These are phyloP conservation scores for Fusarium sp. DNA, from an alignment of 2,329 filamentous ascomycete genomes.

Conservation along the genomic window DNA sequence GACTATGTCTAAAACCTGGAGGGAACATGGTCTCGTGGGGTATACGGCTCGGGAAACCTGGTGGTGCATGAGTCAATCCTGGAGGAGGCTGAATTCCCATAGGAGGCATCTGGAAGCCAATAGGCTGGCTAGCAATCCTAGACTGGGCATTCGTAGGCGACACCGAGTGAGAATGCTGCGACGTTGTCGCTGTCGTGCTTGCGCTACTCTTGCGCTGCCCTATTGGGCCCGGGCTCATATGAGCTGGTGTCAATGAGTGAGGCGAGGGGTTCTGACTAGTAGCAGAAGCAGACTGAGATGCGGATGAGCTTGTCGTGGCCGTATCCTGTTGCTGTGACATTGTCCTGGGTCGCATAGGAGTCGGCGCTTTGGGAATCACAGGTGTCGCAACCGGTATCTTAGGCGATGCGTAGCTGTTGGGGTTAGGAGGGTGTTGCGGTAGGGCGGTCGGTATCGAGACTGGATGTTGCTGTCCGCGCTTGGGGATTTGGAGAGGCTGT, in stretches of 20 bases:
- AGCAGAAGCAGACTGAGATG: constrained; percentile 66
- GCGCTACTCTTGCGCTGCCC: constrained; percentile 73
- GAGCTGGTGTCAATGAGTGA: constrained; percentile 71
- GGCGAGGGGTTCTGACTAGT: constrained; percentile 70
- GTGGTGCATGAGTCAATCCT: constrained; percentile 52
- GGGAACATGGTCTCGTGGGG: constrained; percentile 64
- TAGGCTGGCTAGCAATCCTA: constrained; percentile 51
- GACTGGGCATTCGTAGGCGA: constrained; percentile 65
- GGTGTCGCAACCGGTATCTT: constrained; percentile 84
- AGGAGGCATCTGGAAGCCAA: constrained; percentile 65
- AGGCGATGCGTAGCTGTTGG: constrained; percentile 77
- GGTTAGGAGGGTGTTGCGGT: constrained; percentile 70
- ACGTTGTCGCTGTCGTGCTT: constrained; percentile 44
- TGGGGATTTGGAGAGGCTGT: constrained; percentile 51
- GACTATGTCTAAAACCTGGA: constrained; percentile 59
- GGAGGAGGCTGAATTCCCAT: constrained; percentile 65
- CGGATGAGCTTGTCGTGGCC: constrained; percentile 75
- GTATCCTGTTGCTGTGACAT: constrained; percentile 85
- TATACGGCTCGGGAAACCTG: constrained; percentile 68
- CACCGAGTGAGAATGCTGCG: constrained; percentile 55
- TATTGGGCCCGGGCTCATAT: constrained; percentile 73
- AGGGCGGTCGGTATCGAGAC: constrained; percentile 60
- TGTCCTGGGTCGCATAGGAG: constrained; percentile 81
- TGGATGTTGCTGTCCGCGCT: constrained; percentile 53
- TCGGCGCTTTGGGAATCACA: constrained; percentile 83